Percentiles rank a stretch among this genome's conserved stretches.
These are phyloP conservation scores for Euphorbia pulcherrima DNA, from an alignment of 345 rosid genomes.

Conservation along the genomic window DNA sequence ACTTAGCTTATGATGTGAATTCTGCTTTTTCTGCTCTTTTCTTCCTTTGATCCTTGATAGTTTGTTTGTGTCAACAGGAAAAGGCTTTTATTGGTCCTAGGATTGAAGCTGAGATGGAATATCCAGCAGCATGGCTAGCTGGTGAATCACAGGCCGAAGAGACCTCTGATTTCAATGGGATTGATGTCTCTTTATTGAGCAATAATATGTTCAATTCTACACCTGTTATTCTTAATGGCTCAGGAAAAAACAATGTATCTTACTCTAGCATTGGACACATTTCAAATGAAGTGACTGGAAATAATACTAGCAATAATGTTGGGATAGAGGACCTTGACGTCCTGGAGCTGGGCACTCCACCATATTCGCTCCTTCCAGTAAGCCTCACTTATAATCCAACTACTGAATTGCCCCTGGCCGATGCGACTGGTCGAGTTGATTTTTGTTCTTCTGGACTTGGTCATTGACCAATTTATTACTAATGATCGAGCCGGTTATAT, in stretches of 20 bases:
- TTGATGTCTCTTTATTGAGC: constrained; percentile 50
- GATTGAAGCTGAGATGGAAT: constrained; percentile 26
- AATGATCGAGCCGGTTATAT: no score
- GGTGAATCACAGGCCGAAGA: constrained; percentile 70
- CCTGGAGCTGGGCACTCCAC: constrained; percentile 71
- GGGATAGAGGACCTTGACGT: constrained; percentile 64
- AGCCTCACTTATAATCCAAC: constrained; percentile 26
- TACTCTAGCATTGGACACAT: constrained; percentile 5
- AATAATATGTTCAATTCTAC: constrained; percentile 47
- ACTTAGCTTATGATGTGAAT: no score
- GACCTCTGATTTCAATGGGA: constrained; percentile 25
- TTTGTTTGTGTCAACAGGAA: constrained; percentile 33
- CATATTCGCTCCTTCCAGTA: constrained; percentile 60
- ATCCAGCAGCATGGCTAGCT: constrained; percentile 41
- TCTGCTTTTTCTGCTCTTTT: no score
- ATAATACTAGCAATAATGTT: constrained; percentile 9
- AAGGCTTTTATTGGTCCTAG: constrained; percentile 14
- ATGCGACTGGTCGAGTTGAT: no score
- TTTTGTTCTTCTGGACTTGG: no score
- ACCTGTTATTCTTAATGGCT: constrained; percentile 22
- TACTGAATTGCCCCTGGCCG: no score
- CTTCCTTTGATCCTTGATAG: no score
- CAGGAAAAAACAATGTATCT: constrained; percentile 27
- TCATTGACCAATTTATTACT: no score
- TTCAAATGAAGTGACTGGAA: constrained; percentile 1